A percentile compares a stretch with the other conserved stretches of the same genome.
These are phyloP conservation scores for Dimargaris cristalligena DNA, from an alignment of 192 early-diverging fungal genomes.

Conservation along the genomic window DNA sequence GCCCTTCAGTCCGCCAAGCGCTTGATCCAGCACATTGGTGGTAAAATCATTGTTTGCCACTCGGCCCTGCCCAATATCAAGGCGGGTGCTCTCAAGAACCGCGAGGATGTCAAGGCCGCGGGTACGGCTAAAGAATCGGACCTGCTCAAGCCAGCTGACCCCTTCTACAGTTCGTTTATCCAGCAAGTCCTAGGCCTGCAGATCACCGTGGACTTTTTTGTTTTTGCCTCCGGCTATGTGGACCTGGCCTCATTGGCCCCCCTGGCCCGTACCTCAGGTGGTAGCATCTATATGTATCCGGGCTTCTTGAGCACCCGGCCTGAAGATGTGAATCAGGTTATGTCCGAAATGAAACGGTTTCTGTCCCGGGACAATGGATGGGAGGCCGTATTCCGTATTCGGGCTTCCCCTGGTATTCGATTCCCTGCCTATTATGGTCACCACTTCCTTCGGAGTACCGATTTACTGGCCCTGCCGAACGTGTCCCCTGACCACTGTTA, in stretches of 20 bases:
- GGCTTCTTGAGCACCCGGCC: constrained; percentile 64
- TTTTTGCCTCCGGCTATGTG: constrained; percentile 67
- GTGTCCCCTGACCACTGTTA: constrained; percentile 86
- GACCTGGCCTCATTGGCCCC: constrained; percentile 67
- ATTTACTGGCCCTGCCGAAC: constrained; percentile 78
- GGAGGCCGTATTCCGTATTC: constrained; percentile 85
- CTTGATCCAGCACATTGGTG: constrained; percentile 68
- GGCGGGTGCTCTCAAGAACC: constrained; percentile 61
- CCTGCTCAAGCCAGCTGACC: constrained; percentile 61
- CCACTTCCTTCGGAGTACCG: constrained; percentile 91
- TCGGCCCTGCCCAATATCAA: constrained; percentile 64
- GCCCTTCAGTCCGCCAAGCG: constrained; percentile 71
- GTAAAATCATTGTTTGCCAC: constrained; percentile 77
- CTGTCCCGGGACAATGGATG: constrained; percentile 63
- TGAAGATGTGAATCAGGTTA: constrained; percentile 72
- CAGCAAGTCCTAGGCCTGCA: constrained; percentile 82
- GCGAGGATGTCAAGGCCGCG: constrained; percentile 72
- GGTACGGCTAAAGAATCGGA: constrained; percentile 82
- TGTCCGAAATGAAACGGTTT: constrained; percentile 63
- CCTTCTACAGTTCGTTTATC: constrained; percentile 84
- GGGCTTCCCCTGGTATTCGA: constrained; percentile 74
- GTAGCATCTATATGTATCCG: constrained; percentile 77
- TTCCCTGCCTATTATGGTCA: constrained; percentile 90
- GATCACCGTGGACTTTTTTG: constrained; percentile 74
- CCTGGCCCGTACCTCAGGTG: constrained; percentile 66